These are phyloP conservation scores for Hyaloscypha variabilis DNA, from an alignment of 495 filamentous ascomycete species.

Conservation along the genomic window DNA sequence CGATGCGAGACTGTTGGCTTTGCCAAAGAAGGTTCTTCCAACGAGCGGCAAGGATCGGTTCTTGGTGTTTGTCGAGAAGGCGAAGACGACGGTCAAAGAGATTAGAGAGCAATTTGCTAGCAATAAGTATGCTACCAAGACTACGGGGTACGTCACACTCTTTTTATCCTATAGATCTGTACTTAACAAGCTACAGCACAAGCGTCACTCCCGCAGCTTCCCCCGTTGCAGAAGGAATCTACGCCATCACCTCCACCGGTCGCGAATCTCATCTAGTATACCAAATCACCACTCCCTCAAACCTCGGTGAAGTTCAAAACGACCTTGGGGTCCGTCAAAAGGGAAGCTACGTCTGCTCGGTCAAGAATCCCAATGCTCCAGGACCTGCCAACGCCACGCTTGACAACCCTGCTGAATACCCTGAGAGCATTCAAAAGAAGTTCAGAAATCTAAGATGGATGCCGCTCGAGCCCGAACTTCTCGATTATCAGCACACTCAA, in stretches of 20 bases:
- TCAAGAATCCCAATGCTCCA: slow-evolving; percentile 76
- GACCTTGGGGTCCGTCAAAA: slow-evolving; percentile 72
- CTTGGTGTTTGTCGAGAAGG: slow-evolving; percentile 84
- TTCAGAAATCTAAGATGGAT: slow-evolving; percentile 78
- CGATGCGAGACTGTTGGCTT: slow-evolving; percentile 70
- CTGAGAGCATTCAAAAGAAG: slow-evolving; percentile 70
- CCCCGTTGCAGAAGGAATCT: slow-evolving; percentile 83
- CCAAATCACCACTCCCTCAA: slow-evolving; percentile 73
- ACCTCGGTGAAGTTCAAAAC: slow-evolving; percentile 72
- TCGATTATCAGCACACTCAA: slow-evolving; percentile 80
- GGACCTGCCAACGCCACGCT: slow-evolving; percentile 65
- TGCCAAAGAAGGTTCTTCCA: slow-evolving; percentile 89
- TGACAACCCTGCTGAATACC: slow-evolving; percentile 69
- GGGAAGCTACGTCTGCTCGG: slow-evolving; percentile 78
- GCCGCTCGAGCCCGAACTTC: slow-evolving; percentile 70
- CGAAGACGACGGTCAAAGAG: slow-evolving; percentile 64
- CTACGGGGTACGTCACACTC: slow-evolving; percentile 49
- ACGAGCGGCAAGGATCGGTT: slow-evolving; percentile 72
- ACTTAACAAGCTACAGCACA: slow-evolving; percentile 38
- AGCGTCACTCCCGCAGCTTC: slow-evolving; percentile 72
- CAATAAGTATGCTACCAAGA: slow-evolving; percentile 76
- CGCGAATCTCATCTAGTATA: slow-evolving; percentile 79
- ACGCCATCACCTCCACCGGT: slow-evolving; percentile 76
- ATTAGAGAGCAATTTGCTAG: slow-evolving; percentile 71
- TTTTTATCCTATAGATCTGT: not conserved